Base-by-base conservation (phyloP, 2,329 filamentous ascomycete species). In the Ophioceras dolichostomum region DNA sequence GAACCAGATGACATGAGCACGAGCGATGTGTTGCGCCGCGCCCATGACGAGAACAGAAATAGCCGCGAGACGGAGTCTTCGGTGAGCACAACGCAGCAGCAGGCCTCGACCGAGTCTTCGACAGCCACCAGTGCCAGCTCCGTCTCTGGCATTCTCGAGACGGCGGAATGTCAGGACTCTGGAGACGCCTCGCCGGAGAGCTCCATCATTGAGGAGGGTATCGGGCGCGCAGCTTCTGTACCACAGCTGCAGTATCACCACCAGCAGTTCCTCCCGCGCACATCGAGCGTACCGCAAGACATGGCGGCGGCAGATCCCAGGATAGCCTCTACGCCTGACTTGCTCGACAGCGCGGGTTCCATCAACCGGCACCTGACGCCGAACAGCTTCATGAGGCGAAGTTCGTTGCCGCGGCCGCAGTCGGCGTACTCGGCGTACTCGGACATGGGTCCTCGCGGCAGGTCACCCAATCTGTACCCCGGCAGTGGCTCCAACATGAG, bases 351-450 rank as follows among this genome's bases (percentile, higher is more conserved):
- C 38, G 65, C 58, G 13, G 56, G 62, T 3, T 60, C 62, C 24
- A 67, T 73, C 42, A 73, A 74, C 44, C 74, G 76, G 33, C 74
- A 80, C 53, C 60, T 84, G 26, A 76, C 76, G 3, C 76, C 72
- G 18, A 74, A 58, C 32, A 61, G 65, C 48, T 62, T 65, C 48
- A 63, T 70, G 45, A 63, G 67, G 48, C 62, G 74, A 49, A 74
- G 64, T 41, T 75, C 73, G 12, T 54, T 82, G 43, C 70, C 72
- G 29, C 71, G 88, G 36, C 87, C 87, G 5, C 69, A 69, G 18
- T 94, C 88, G 10, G 67, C 79, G 5, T 88, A 87, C 56, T 91
- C 84, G 3, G 67, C 73, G 12, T 72, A 73, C 34, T 86, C 83
- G 13, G 86, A 94, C 34, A 60, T 76, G 43, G 71, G 70, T 20